Percentiles rank a stretch among this genome's conserved stretches.
Conservation (phyloP, 75 land plant species). For the Pinus tabuliformis region DNA sequence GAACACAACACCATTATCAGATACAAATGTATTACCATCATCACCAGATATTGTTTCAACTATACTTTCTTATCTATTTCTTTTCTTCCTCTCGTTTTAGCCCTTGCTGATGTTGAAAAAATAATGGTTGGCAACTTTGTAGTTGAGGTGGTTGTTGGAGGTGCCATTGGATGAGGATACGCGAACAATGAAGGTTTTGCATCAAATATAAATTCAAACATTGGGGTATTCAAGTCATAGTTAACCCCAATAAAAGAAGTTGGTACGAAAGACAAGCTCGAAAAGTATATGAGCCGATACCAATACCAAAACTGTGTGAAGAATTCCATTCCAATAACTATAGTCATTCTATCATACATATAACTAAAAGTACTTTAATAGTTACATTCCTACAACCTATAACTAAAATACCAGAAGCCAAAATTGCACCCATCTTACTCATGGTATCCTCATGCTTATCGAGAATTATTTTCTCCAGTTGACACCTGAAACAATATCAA, state of each 20-base stretch:
- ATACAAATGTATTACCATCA: neutral
- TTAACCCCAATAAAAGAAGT: slow-evolving; percentile 60
- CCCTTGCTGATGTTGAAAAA: slow-evolving; percentile 43
- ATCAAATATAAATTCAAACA: slow-evolving; percentile 42
- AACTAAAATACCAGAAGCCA: slow-evolving; percentile 47
- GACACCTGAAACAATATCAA: slow-evolving; percentile 24
- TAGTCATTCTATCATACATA: slow-evolving; percentile 47
- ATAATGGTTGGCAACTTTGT: slow-evolving; percentile 48
- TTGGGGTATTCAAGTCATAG: slow-evolving; percentile 44
- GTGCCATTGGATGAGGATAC: slow-evolving; percentile 44
- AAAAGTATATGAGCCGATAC: slow-evolving; percentile 50
- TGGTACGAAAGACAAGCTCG: slow-evolving; percentile 46
- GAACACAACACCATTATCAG: no score
- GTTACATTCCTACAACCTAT: slow-evolving; percentile 55
- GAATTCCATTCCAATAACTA: slow-evolving; percentile 58
- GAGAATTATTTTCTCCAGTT: slow-evolving; percentile 50
- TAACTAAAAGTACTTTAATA: slow-evolving; percentile 41
- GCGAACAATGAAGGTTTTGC: slow-evolving; percentile 48
- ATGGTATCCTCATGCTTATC: slow-evolving; percentile 60
- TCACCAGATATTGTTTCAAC: slow-evolving; percentile 4
- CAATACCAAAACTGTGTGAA: slow-evolving; percentile 62
- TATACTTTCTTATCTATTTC: slow-evolving; percentile 26
- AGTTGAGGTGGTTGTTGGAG: slow-evolving; percentile 32
- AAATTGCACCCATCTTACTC: slow-evolving; percentile 62
- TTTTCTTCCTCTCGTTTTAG: slow-evolving; percentile 40